A percentile compares a stretch with the other conserved stretches of the same genome.
These are phyloP conservation scores for Cutaneotrichosporon mucoides DNA, from an alignment of 1,284 basidiomycete species.

Conservation along the genomic window DNA sequence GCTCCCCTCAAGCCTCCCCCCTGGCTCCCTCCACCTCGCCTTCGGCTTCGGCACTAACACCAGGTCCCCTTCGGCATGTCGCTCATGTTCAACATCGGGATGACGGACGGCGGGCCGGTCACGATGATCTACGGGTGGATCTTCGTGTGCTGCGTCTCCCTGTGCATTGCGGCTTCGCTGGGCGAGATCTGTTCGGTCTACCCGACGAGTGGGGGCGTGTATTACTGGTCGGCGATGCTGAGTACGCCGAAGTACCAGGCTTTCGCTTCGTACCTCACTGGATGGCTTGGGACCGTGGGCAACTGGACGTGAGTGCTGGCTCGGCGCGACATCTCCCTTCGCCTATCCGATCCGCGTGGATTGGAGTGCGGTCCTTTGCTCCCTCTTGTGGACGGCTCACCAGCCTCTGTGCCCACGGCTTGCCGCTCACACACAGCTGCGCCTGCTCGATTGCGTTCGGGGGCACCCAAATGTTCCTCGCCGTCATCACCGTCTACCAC, in stretches of 20 bases:
- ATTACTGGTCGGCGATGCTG: conserved; percentile 52
- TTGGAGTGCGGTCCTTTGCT: no score
- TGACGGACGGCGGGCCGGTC: conserved; percentile 49
- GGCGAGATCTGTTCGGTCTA: conserved; percentile 53
- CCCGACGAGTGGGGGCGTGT: conserved; percentile 52
- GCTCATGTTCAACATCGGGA: conserved; percentile 49
- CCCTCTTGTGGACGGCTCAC: no score
- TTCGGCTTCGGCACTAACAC: neutral
- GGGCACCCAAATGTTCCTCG: conserved; percentile 52
- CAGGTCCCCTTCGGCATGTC: conserved; percentile 40
- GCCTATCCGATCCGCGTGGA: no score
- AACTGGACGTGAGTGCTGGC: conserved; percentile 48
- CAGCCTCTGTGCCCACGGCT: no score
- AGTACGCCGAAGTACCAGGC: conserved; percentile 49
- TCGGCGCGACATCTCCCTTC: no score
- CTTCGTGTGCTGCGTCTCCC: conserved; percentile 50
- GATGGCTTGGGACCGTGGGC: conserved; percentile 52
- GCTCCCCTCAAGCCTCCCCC: neutral
- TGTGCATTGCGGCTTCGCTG: conserved; percentile 50
- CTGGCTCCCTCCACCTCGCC: neutral
- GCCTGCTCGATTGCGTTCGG: conserved; percentile 52
- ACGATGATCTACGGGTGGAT: conserved; percentile 52
- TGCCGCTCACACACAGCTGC: neutral
- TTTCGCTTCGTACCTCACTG: conserved; percentile 50
- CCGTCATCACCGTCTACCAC: conserved; percentile 50